Base-by-base conservation (phyloP, 306 rosid genomes). In the Senna siamea region DNA sequence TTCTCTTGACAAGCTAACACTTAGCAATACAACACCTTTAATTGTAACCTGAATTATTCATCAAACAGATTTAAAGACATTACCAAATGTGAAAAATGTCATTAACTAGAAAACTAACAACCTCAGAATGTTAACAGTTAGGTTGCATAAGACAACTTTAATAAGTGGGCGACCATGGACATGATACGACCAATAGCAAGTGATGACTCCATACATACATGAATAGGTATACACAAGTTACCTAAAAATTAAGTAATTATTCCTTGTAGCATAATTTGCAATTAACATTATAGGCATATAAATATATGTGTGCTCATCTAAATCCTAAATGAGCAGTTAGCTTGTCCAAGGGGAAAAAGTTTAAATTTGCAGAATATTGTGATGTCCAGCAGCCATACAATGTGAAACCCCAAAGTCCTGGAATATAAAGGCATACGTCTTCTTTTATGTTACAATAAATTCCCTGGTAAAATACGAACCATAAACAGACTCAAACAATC, bases 1-100 rank as follows among this genome's bases (percentile, higher is more conserved):
- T 78, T 90, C 97, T 83, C 97, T 89, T 34, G 97, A 83, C 76
- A 93, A 86, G 82, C 89, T 86, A 78, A 89, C 96, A 60, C 85
- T 84, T 73, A 93, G 86, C 82, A 93, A 80, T 17, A 93, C 89
- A 15, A 93, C 80, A 20, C 97, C 98, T 70, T 84, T 86, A 54
- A 93, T 75, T 38, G 83, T 84, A 70, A 90, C 88, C 98, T 93
- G 91, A 64, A 80, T 6, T 44, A 62, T 46, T 59, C 17, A 73
- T 12, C 18, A 19, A 76, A 41, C 59, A 48, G n/a, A 34, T 11
- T 43, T 44, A 13, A 66, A 19, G 22, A 72, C 34, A 19, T 28
- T 5, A 52, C 9, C 14, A 65, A 54, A 37, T 23, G 14, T 26
- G 34, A 32, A 14, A 35, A 22, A 28, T 34, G 37, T 60, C 65